Conservation (phyloP, 371 early-diverging fungal species). For the Mycotypha africana region DNA sequence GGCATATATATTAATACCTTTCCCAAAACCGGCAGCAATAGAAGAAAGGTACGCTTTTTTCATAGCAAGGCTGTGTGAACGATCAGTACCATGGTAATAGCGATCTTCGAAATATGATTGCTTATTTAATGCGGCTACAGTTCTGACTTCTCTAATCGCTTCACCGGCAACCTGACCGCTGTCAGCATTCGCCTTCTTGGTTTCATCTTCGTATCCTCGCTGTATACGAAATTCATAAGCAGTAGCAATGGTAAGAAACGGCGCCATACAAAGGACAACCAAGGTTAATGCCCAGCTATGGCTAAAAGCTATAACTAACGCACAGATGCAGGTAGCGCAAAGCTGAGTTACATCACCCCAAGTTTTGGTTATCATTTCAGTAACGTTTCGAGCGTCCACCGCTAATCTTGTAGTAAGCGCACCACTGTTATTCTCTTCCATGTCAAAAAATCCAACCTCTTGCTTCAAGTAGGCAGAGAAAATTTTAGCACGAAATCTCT, state of each 20-base stretch:
- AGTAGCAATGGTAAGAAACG: slow-evolving; percentile 32
- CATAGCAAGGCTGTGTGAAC: slow-evolving; percentile 60
- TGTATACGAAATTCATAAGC: slow-evolving; percentile 20
- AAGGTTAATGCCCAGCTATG: slow-evolving; percentile 45
- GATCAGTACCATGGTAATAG: slow-evolving; percentile 52
- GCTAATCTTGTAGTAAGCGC: slow-evolving; percentile 74
- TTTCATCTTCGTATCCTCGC: slow-evolving; percentile 43
- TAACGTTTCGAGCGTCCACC: slow-evolving; percentile 66
- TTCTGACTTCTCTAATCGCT: slow-evolving; percentile 74
- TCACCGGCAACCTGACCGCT: slow-evolving; percentile 72
- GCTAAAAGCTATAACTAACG: slow-evolving; percentile 27
- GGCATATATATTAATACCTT: slow-evolving; percentile 56
- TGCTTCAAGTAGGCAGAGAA: slow-evolving; percentile 65
- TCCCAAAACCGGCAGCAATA: slow-evolving; percentile 60
- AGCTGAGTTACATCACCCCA: slow-evolving; percentile 51
- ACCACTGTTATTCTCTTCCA: slow-evolving; percentile 70
- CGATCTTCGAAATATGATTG: slow-evolving; percentile 59
- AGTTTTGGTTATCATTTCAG: slow-evolving; percentile 58
- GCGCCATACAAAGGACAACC: slow-evolving; percentile 40
- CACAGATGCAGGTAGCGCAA: slow-evolving; percentile 26
- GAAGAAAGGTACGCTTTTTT: slow-evolving; percentile 51
- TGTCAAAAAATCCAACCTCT: slow-evolving; percentile 84
- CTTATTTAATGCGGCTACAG: slow-evolving; percentile 70
- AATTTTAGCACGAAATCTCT: slow-evolving; percentile 43
- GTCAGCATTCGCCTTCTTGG: slow-evolving; percentile 50